Base-by-base conservation (phyloP, 306 rosid genomes). In the Cajanus cajan region DNA sequence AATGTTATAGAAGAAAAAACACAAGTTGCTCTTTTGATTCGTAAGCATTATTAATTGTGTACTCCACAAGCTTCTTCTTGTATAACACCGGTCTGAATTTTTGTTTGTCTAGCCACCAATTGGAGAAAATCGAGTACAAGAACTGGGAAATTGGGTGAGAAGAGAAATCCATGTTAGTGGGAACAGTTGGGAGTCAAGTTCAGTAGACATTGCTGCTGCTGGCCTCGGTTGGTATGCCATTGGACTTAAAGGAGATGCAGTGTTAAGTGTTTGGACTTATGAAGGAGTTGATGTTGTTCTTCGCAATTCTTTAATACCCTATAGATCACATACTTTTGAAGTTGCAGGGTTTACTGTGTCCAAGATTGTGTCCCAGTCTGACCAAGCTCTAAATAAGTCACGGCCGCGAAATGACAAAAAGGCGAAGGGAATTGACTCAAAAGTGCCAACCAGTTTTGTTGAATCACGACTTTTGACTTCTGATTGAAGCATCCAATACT, bases 221-320 rank as follows among this genome's bases (percentile, higher is more conserved):
- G 98, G 98, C 45, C 90, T 95, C 58, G 98, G 98, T 24, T 95
- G 98, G 98, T 92, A 87, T 90, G 93, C 94, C 71, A 47, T 92
- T 87, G 96, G 98, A 63, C 91, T 95, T 67, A 90, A 88, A 87
- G 98, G 98, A 63, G 93, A 95, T 54, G 98, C 97, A 12, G 76
- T 68, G 11, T 69, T 92, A 39, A 68, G 98, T 36, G 90, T 80
- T 79, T 95, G 98, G 98, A 92, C 92, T 10, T 95, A 95, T 9
- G 96, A 95, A 70, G 98, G 98, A 44, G 79, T 92, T 2, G 90
- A 92, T 19, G 88, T 95, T 79, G 86, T 91, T 65, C 83, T 85
- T 76, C 90, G 97, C 58, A 89, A 85, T 78, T 87, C 97, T 7
- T 85, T 92, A 79, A 77, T 95, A 81, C 97, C 98, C 22, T 36